A percentile compares a stretch with the other conserved stretches of the same genome.
Evolutionary conservation across 257 asterid species (phyloP).

Genomic region (Nicotiana otophora): DNA sequence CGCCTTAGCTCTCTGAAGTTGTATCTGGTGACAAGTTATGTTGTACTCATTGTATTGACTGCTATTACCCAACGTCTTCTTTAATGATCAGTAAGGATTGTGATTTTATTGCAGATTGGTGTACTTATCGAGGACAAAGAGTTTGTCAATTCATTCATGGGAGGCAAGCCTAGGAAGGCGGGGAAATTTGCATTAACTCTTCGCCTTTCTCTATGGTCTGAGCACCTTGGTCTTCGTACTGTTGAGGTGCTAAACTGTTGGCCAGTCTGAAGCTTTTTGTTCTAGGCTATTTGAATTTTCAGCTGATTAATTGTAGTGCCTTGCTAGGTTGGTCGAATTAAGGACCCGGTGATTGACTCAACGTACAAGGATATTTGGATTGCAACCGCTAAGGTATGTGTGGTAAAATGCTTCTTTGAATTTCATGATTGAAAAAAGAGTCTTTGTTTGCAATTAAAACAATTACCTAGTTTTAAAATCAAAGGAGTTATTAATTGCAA

Average conservation of each 20-base stretch:
- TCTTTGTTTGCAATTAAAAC: not conserved
- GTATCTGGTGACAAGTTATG: not conserved
- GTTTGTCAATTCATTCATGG: conserved; percentile 72
- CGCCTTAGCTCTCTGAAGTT: not conserved
- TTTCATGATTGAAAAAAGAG: not conserved
- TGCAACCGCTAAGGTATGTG: conserved; percentile 87
- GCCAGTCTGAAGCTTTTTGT: conserved; percentile 9
- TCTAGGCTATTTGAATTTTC: not conserved
- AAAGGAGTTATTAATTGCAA: not conserved
- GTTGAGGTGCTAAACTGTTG: conserved; percentile 47
- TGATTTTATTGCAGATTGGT: conserved; percentile 57
- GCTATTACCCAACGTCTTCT: not conserved
- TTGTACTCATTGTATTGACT: not conserved
- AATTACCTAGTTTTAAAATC: not conserved
- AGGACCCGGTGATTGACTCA: conserved; percentile 76
- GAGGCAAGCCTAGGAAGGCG: conserved; percentile 77
- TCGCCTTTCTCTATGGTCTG: conserved; percentile 89
- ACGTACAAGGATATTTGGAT: conserved; percentile 93
- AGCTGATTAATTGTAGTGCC: conserved; percentile 1
- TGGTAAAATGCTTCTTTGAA: not conserved
- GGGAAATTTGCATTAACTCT: conserved; percentile 87
- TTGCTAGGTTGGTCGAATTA: conserved; percentile 55
- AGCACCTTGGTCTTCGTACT: conserved; percentile 83
- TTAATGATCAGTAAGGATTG: not conserved
- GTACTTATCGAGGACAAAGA: conserved; percentile 87